Base-by-base conservation (phyloP, 2,329 filamentous ascomycete species). In the Ascochyta clinopodiicola region DNA sequence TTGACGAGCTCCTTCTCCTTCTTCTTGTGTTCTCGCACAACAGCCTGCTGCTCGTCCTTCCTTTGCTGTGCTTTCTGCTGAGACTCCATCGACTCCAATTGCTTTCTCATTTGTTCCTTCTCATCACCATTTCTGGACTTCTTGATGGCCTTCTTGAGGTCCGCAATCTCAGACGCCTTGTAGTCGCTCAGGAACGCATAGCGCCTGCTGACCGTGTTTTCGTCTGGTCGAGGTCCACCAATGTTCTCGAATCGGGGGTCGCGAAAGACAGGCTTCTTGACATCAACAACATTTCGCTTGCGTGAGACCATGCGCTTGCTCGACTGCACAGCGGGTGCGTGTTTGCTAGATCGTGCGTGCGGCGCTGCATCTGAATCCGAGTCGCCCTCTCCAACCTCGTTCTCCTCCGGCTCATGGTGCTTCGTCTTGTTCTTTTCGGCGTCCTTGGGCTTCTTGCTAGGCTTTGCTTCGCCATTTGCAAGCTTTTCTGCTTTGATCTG, bases 161-260 rank as follows among this genome's bases (percentile, higher is more conserved):
- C 84, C 51, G 85, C 83, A 75, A 98, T 89, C 77, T 99, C 95
- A n/a, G 84, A 82, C 21, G 88, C 87, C 56, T 91, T 87, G 78
- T 98, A 98, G 59, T 91, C 88, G 66, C 93, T 86, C 46, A 99
- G 79, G 79, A 99, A 99, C 2, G 87, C 82, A 77, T 99, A 99
- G 31, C 92, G 90, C 63, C 86, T 87, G 56, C 84, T 84, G 31
- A 88, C 76, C 61, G 84, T 84, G 44, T 78, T 77, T 71, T 84
- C 84, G 71, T 90, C 85, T 21, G 71, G 67, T 15, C 80, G 74
- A 15, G 74, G 77, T 53, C 86, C 81, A 35, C 82, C 75, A 12
- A 88, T 73, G 0, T 88, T 83, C 60, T 95, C 91, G 79, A 99
- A 99, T 45, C 95, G 89, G 17, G 95, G 95, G 75, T 99, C 95